phyloP scores from a whole-genome alignment of 129 eudicot species.

The Artemisia tridentata region DNA sequence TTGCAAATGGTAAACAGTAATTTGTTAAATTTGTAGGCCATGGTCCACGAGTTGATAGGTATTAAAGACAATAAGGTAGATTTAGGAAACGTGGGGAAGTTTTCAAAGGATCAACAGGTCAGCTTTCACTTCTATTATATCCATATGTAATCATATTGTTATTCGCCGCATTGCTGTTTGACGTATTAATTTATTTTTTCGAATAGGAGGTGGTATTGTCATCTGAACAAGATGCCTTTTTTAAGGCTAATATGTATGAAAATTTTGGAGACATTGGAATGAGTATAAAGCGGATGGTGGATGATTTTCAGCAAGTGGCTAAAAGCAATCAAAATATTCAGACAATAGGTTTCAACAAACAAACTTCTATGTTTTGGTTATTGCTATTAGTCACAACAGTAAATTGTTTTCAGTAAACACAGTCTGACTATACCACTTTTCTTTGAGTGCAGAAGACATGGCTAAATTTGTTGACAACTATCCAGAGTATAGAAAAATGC shows the following conservation, averaged over 20 bases:
- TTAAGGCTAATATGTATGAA: conserved; percentile 90
- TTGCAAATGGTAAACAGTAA: conserved; percentile 4
- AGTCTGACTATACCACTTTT: conserved; percentile 10
- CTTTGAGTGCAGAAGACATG: conserved; percentile 82
- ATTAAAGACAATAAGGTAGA: conserved; percentile 92
- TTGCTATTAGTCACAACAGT: conserved; percentile 20
- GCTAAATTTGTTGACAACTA: conserved; percentile 98
- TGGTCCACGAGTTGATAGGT: conserved; percentile 97
- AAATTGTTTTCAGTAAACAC: conserved; percentile 14
- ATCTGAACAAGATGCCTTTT: conserved; percentile 94
- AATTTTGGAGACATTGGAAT: conserved; percentile 99
- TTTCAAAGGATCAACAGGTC: conserved; percentile 91
- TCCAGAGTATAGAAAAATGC: conserved; percentile 92
- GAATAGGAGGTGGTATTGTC: conserved; percentile 89
- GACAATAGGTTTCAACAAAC: conserved; percentile 68
- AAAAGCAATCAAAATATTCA: conserved; percentile 95
- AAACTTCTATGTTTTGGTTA: conserved; percentile 9
- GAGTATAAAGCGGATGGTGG: conserved; percentile 95
- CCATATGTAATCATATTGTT: conserved; percentile 4
- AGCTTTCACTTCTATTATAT: conserved; percentile 16
- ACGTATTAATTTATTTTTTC: conserved; percentile 18
- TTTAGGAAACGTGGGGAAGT: conserved; percentile 65
- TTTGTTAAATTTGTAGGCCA: conserved; percentile 57
- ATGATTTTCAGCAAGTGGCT: conserved; percentile 98
- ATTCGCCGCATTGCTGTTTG: conserved; percentile 13